phyloP scores from a whole-genome alignment of 2,329 filamentous ascomycete genomes.

The Drechmeria coniospora region DNA sequence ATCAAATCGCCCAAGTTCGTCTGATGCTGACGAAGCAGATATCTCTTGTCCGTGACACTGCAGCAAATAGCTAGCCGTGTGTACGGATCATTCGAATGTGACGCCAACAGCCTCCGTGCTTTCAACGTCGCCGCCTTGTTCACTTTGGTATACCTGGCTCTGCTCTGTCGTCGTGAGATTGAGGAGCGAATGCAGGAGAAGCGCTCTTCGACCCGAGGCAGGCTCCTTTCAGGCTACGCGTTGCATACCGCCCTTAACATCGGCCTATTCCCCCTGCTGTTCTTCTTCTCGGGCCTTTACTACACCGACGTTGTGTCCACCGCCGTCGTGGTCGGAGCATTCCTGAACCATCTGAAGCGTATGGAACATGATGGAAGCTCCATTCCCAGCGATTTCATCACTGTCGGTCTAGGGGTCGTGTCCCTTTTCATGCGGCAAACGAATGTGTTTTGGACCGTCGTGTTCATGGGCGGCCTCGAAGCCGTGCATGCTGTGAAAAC shows the following conservation, averaged over 20 bases:
- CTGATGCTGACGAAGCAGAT: slow-evolving; percentile 17
- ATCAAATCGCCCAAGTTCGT: not conserved
- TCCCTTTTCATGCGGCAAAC: slow-evolving; percentile 77
- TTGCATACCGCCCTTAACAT: slow-evolving; percentile 62
- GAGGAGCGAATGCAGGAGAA: slow-evolving; percentile 24
- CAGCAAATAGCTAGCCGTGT: slow-evolving; percentile 9
- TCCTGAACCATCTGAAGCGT: slow-evolving; percentile 38
- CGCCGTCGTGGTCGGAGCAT: slow-evolving; percentile 55
- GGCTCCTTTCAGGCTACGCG: slow-evolving; percentile 22
- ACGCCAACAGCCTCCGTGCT: slow-evolving; percentile 24
- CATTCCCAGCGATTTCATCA: slow-evolving; percentile 23
- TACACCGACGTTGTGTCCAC: slow-evolving; percentile 88
- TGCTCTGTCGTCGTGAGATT: slow-evolving; percentile 36
- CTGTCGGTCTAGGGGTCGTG: slow-evolving; percentile 42
- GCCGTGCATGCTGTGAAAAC: slow-evolving; percentile 34
- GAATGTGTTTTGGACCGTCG: slow-evolving; percentile 88
- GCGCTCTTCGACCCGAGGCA: slow-evolving; percentile 6
- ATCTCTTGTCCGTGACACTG: slow-evolving; percentile 24
- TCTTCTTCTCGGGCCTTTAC: slow-evolving; percentile 92
- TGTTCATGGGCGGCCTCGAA: slow-evolving; percentile 55
- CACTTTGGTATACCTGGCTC: slow-evolving; percentile 27
- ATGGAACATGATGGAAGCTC: slow-evolving; percentile 18
- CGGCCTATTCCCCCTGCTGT: slow-evolving; percentile 71
- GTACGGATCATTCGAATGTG: slow-evolving; percentile 10
- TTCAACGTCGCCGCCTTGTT: slow-evolving; percentile 28